phyloP scores from a whole-genome alignment of 2,329 filamentous ascomycete genomes.

The Cladosporium austrohemisphaericum region DNA sequence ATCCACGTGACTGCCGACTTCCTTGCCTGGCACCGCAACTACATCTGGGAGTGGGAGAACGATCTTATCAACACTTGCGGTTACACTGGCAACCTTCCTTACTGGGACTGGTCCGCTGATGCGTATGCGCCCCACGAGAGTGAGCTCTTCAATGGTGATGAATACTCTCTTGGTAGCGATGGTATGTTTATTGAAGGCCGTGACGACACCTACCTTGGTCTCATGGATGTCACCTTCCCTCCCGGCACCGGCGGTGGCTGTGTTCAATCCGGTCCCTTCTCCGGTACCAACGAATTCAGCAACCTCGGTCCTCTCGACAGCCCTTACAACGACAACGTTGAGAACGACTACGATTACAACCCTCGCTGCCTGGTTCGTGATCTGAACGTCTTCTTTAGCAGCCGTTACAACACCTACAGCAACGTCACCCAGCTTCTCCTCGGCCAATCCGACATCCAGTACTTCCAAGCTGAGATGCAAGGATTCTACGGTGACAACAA shows the following conservation, averaged over 20 bases:
- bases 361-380: constrained; percentile 28
- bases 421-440: constrained; percentile 22
- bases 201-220: constrained; percentile 36
- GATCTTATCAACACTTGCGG: constrained; percentile 36
- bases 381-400: constrained; percentile 26
- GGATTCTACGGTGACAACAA: constrained; percentile 27
- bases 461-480: constrained; percentile 15
- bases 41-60: constrained; percentile 38
- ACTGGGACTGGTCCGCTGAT: constrained; percentile 53
- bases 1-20: constrained; percentile 29
- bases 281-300: constrained; percentile 37
- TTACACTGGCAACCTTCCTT: constrained; percentile 38
- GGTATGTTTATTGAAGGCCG: constrained; percentile 17
- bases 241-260: constrained; percentile 53
- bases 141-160: constrained; percentile 52
- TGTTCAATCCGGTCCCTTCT: constrained; percentile 48
- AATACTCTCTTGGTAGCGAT: constrained; percentile 34
- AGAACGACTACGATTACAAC: constrained; percentile 17
- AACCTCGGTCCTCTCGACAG: constrained; percentile 20
- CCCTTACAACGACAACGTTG: constrained; percentile 24
- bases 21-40: constrained; percentile 37
- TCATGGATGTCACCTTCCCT: constrained; percentile 48
- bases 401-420: constrained; percentile 18
- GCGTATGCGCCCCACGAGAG: constrained; percentile 40
- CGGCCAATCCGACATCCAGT: constrained; percentile 15